Conservation (phyloP, 164 flowering plant genomes). For the Vitis vinifera region DNA sequence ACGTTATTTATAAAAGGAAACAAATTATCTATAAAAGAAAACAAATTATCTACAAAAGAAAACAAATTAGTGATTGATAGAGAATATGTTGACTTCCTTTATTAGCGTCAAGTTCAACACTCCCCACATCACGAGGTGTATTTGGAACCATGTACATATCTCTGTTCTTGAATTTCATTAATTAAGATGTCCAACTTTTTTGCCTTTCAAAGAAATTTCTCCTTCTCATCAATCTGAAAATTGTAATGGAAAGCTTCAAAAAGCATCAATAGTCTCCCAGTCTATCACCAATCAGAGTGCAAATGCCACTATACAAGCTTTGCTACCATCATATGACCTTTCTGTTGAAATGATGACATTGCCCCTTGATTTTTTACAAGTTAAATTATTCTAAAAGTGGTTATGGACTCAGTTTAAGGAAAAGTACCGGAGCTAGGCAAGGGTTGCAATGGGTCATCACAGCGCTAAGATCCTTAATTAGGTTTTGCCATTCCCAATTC, state of each 20-base stretch:
- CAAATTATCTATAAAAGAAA: too few relatives aligned
- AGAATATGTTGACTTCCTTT: too few relatives aligned
- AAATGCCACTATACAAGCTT: not conserved
- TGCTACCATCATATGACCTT: too few relatives aligned
- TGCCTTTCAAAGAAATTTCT: conserved; percentile 71
- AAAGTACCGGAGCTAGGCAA: conserved; percentile 69
- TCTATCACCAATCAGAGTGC: not conserved
- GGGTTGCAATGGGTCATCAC: conserved; percentile 94
- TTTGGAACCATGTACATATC: conserved; percentile 80
- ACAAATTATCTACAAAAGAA: too few relatives aligned
- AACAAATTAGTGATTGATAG: too few relatives aligned
- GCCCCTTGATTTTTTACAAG: not conserved
- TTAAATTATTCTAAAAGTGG: not conserved
- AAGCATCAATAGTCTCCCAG: not conserved
- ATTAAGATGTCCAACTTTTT: conserved; percentile 64
- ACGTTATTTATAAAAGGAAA: too few relatives aligned
- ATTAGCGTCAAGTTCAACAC: conserved; percentile 68
- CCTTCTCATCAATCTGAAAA: conserved; percentile 56
- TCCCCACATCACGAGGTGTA: conserved; percentile 83
- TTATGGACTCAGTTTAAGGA: conserved; percentile 8
- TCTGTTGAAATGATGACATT: not conserved
- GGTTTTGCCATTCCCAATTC: conserved; percentile 86
- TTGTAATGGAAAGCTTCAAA: conserved; percentile 9
- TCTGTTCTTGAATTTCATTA: conserved; percentile 54
- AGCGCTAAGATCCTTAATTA: conserved; percentile 52